These are phyloP conservation scores for Vaccinium macrocarpon DNA, from an alignment of 148 eudicot species.

Conservation along the genomic window DNA sequence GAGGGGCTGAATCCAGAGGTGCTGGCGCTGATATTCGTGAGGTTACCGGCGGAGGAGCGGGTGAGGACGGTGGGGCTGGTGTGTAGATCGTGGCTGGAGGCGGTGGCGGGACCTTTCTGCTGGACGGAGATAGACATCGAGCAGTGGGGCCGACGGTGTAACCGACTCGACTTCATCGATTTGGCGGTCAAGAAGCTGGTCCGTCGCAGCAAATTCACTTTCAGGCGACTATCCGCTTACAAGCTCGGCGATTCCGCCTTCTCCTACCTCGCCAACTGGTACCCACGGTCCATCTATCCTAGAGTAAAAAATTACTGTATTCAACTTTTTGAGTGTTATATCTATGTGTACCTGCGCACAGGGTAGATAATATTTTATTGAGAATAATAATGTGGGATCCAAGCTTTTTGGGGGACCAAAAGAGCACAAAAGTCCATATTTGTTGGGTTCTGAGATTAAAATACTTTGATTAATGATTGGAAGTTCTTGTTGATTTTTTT, in stretches of 20 bases:
- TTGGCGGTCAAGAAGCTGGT: conserved; percentile 26
- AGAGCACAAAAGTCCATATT: neutral
- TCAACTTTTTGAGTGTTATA: neutral
- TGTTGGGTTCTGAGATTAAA: neutral
- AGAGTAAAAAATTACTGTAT: too few relatives aligned
- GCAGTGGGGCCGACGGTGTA: conserved; percentile 15
- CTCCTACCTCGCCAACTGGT: conserved; percentile 26
- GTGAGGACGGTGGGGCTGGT: conserved; percentile 14
- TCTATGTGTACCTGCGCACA: neutral
- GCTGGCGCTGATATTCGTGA: conserved; percentile 19
- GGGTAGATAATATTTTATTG: neutral
- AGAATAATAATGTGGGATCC: neutral
- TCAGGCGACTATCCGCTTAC: conserved; percentile 14
- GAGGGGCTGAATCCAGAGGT: conserved; percentile 22
- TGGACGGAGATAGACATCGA: conserved; percentile 24
- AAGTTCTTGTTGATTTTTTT: neutral
- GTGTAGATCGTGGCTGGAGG: conserved; percentile 23
- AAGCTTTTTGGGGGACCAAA: neutral
- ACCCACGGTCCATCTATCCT: neutral
- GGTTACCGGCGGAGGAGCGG: conserved; percentile 24
- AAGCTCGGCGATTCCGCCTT: conserved; percentile 16
- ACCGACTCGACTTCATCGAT: conserved; percentile 13
- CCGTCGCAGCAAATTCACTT: conserved; percentile 15
- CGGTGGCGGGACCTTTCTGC: conserved; percentile 22
- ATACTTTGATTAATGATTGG: neutral